Evolutionary conservation across 2,329 filamentous ascomycete species (phyloP).

Genomic region (Sphaerostilbella broomeana): DNA sequence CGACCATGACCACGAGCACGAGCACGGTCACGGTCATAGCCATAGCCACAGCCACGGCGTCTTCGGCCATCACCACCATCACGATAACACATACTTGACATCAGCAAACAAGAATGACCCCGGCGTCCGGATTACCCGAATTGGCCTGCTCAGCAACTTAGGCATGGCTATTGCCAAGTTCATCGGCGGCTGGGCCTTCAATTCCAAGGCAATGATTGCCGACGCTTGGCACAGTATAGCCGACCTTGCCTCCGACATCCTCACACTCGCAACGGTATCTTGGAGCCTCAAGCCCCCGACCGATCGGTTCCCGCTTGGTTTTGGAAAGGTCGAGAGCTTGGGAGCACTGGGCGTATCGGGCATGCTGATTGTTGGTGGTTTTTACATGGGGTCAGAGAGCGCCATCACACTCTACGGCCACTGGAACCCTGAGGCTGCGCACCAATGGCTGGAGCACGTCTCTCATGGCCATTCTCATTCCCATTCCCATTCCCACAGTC

Average conservation of each 20-base stretch:
- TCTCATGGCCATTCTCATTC: slow-evolving; percentile 41
- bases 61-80: slow-evolving; percentile 62
- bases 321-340: slow-evolving; percentile 95
- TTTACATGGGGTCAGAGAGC: slow-evolving; percentile 85
- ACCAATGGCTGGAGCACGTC: slow-evolving; percentile 55
- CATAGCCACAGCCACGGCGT: slow-evolving; percentile 46
- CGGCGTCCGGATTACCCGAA: slow-evolving; percentile 55
- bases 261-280: slow-evolving; percentile 89
- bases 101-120: slow-evolving; percentile 73
- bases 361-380: slow-evolving; percentile 78
- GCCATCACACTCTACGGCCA: slow-evolving; percentile 61
- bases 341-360: slow-evolving; percentile 90
- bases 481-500: slow-evolving; percentile 61
- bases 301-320: slow-evolving; percentile 78
- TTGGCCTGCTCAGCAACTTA: slow-evolving; percentile 69
- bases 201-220: slow-evolving; percentile 86
- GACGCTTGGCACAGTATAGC: slow-evolving; percentile 95
- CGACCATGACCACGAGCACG: slow-evolving; percentile 77
- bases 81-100: slow-evolving; percentile 89
- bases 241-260: slow-evolving; percentile 88
- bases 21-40: slow-evolving; percentile 22
- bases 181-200: slow-evolving; percentile 85
- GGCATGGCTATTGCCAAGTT: slow-evolving; percentile 93
- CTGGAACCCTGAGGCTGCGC: slow-evolving; percentile 62
- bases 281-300: slow-evolving; percentile 85